Conservation (phyloP, 306 rosid species). For the Lupinus albus region DNA sequence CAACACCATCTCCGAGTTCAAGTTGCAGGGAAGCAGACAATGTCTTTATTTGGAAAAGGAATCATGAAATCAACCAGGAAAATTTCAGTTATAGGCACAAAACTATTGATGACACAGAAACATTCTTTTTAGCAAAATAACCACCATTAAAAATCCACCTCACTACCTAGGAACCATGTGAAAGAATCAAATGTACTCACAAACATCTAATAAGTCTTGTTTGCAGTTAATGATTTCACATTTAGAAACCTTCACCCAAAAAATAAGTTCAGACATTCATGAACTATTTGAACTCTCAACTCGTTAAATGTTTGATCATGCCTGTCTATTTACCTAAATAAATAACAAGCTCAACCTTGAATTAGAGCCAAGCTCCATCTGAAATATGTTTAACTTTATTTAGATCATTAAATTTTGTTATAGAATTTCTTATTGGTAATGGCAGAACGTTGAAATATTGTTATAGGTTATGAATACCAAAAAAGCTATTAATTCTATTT, state of each 20-base stretch:
- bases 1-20: constrained; percentile 13
- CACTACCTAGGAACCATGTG: background rate
- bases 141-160: background rate
- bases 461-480: background rate
- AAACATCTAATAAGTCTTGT: background rate
- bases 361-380: background rate
- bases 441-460: background rate
- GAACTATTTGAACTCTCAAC: background rate
- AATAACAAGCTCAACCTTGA: background rate
- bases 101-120: background rate
- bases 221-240: background rate
- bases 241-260: background rate
- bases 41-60: background rate
- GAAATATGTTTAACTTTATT: background rate
- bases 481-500: background rate
- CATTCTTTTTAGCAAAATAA: background rate
- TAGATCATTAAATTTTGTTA: background rate
- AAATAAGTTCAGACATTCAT: background rate
- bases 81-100: background rate
- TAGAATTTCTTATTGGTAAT: background rate
- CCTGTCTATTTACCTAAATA: background rate
- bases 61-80: background rate
- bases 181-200: background rate
- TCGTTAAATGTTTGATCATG: background rate
- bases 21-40: background rate